Evolutionary conservation across 23 red algal genomes (phyloP).

Genomic region (Rhodosorus marinus): DNA sequence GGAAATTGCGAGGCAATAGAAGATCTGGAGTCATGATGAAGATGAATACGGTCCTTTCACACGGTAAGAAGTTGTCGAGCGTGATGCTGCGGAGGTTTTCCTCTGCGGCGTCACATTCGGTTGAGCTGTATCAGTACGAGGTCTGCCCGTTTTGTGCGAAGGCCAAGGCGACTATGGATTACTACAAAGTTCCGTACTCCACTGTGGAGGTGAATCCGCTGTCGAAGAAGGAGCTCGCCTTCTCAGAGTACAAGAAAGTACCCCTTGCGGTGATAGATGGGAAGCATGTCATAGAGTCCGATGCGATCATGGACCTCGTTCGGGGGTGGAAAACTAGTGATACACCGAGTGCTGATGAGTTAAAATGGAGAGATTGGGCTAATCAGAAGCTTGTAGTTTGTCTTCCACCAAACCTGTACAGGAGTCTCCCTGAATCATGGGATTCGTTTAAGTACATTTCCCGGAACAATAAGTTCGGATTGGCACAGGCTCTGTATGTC

Average conservation of each 20-base stretch:
- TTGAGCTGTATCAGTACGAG: constrained; percentile 59
- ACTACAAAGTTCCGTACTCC: constrained; percentile 51
- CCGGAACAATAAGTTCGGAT: constrained; percentile 51
- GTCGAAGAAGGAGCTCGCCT: constrained; percentile 56
- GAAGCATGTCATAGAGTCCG: constrained; percentile 57
- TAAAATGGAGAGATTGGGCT: no score
- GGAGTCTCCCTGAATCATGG: constrained; percentile 51
- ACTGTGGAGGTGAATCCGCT: constrained; percentile 87
- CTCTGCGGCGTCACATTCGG: no score
- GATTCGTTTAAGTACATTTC: constrained; percentile 92
- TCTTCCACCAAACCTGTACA: constrained; percentile 6
- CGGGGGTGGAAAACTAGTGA: no score
- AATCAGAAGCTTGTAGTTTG: no score
- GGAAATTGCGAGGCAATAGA: no score
- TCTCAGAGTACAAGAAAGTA: constrained; percentile 91
- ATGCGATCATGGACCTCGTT: constrained; percentile 40
- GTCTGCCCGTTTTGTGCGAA: constrained; percentile 94
- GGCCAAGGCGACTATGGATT: constrained; percentile 78
- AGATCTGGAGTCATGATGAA: no score
- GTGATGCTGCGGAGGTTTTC: no score
- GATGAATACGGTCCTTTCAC: no score
- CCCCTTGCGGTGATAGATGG: constrained; percentile 70
- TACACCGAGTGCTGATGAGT: no score
- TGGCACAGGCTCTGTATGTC: constrained; percentile 44
- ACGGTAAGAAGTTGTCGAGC: no score